phyloP scores from a whole-genome alignment of 768 basidiomycete genomes.

The Mycena olivaceomarginata region DNA sequence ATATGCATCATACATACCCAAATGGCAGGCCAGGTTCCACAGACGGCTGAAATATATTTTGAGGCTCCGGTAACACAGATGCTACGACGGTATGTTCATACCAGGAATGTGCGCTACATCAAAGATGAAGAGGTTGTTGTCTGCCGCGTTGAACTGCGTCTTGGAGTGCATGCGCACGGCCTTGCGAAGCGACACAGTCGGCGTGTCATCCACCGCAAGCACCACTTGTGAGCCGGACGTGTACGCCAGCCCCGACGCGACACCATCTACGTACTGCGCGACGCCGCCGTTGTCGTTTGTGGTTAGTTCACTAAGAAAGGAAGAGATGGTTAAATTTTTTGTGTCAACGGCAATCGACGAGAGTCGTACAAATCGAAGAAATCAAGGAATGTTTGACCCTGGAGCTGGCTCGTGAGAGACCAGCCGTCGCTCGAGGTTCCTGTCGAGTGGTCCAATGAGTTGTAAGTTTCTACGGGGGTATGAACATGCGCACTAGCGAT shows the following conservation, averaged over 20 bases:
- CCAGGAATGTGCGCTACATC: constrained; percentile 59
- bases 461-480: constrained; percentile 4
- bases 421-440: constrained; percentile 11
- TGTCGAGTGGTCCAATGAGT: constrained; percentile 8
- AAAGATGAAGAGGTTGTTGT: constrained; percentile 46
- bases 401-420: constrained; percentile 19
- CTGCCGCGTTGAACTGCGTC: constrained; percentile 34
- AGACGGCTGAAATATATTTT: constrained; percentile 48
- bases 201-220: constrained; percentile 13
- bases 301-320: constrained; percentile 10
- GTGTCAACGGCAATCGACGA: constrained; percentile 11
- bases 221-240: constrained; percentile 20
- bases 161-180: constrained; percentile 41
- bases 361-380: constrained; percentile 14
- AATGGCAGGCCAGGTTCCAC: constrained; percentile 53
- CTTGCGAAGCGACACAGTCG: constrained; percentile 29
- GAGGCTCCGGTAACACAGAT: neutral
- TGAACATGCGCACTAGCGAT: constrained; percentile 15
- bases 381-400: constrained; percentile 18
- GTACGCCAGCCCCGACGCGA: constrained; percentile 16
- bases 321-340: constrained; percentile 2
- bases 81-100: constrained; percentile 13
- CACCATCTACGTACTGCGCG: constrained; percentile 18
- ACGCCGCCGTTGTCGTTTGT: constrained; percentile 22
- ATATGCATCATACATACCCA: constrained; percentile 11